Conservation (phyloP, 495 filamentous ascomycete genomes). For the Sporormia fimetaria region DNA sequence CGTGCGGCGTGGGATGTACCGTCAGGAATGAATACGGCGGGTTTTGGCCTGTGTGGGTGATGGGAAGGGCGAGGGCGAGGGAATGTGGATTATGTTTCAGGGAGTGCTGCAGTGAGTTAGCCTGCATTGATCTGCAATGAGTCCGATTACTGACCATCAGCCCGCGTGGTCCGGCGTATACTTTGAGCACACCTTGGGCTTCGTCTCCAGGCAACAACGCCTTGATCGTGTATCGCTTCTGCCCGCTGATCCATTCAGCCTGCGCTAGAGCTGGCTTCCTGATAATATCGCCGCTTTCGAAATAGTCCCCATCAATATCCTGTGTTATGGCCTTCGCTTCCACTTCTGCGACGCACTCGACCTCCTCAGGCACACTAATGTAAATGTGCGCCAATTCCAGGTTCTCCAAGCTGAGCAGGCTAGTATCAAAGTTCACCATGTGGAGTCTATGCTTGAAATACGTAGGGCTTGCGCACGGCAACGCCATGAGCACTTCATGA, state of each 20-base stretch:
- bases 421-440: constrained; percentile 85
- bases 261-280: constrained; percentile 81
- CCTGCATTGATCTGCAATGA: not conserved
- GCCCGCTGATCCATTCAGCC: constrained; percentile 75
- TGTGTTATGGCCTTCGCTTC: constrained; percentile 68
- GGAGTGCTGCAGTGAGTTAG: constrained; percentile 45
- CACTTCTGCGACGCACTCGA: constrained; percentile 85
- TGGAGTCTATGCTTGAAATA: constrained; percentile 73
- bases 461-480: constrained; percentile 74
- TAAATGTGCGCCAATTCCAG: constrained; percentile 86
- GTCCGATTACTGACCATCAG: constrained; percentile 48
- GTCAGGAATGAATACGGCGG: constrained; percentile 86
- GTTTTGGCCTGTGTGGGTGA: constrained; percentile 81
- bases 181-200: constrained; percentile 76
- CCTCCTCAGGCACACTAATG: constrained; percentile 72
- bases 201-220: constrained; percentile 83
- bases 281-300: constrained; percentile 80
- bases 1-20: constrained; percentile 92
- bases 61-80: constrained; percentile 79
- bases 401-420: constrained; percentile 71
- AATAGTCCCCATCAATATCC: constrained; percentile 82
- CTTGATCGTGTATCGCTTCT: constrained; percentile 87
- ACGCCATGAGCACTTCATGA: constrained; percentile 67
- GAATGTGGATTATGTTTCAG: constrained; percentile 90
- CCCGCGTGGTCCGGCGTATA: constrained; percentile 88